Conservation (phyloP, 202 grass and related monocot species). For the Schoenoplectus triqueter region DNA sequence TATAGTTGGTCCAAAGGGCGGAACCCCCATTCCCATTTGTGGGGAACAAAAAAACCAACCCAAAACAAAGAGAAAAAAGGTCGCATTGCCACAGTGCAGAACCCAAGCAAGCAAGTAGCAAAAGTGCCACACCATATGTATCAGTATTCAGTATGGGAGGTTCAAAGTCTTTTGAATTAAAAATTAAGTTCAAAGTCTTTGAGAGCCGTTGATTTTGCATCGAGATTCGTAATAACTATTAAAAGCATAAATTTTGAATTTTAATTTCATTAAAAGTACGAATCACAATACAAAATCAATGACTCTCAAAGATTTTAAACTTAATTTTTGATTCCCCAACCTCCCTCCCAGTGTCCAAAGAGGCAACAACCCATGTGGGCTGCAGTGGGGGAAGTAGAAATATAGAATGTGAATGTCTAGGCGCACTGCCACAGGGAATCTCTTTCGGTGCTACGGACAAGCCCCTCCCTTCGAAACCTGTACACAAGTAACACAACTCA, state of each 20-base stretch:
- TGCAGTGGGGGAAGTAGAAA: conserved; percentile 12
- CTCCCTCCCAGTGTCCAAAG: conserved; percentile 19
- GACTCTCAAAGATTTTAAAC: no score
- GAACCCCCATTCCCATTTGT: no score
- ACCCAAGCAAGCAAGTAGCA: background rate
- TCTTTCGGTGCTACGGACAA: conserved; percentile 31
- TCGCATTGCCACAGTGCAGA: background rate
- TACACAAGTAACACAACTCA: background rate
- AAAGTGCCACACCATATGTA: no score
- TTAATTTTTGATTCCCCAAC: background rate
- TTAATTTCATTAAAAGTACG: no score
- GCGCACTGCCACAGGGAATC: conserved; percentile 37
- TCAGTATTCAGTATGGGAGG: background rate
- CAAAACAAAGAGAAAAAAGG: background rate
- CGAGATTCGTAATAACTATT: no score
- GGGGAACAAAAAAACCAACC: background rate
- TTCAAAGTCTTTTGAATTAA: no score
- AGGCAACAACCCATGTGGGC: conserved; percentile 1
- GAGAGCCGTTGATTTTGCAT: no score
- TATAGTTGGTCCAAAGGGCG: no score
- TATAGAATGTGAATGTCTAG: conserved; percentile 20
- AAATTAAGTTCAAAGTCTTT: no score
- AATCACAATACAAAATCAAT: no score
- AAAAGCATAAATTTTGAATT: no score
- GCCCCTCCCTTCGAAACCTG: background rate